These are phyloP conservation scores for Colletotrichum sp. DNA, from an alignment of 2,329 filamentous ascomycete species.

Conservation along the genomic window DNA sequence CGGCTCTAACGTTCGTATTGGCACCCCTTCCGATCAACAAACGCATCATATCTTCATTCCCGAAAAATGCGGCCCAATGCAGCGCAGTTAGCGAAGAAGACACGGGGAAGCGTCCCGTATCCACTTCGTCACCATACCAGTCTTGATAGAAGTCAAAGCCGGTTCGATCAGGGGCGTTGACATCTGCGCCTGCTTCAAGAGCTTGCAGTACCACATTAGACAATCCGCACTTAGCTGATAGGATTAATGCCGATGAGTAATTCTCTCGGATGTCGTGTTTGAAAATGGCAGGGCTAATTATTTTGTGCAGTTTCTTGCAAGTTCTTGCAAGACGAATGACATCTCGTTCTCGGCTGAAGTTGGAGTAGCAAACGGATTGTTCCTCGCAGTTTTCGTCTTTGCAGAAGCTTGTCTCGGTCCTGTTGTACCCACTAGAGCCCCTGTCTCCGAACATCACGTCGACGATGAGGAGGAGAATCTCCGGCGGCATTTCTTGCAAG, in stretches of 20 bases:
- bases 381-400: accelerated
- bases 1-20: not conserved
- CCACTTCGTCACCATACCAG: no score
- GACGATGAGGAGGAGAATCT: not conserved
- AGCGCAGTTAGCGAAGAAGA: not conserved
- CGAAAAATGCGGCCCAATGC: not conserved
- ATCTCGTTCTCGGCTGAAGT: not conserved
- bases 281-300: not conserved
- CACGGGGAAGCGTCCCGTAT: not conserved
- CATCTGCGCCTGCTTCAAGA: not conserved
- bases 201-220: not conserved
- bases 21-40: not conserved
- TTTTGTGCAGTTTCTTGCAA: not conserved
- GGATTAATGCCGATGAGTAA: not conserved
- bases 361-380: not conserved
- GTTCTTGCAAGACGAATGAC: not conserved
- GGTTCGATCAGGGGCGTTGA: not conserved
- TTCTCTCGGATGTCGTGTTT: not conserved
- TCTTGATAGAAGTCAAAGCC: not conserved
- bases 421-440: not conserved
- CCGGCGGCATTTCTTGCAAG: not conserved
- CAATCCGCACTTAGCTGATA: not conserved
- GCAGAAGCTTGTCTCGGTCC: not conserved
- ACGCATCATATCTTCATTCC: not conserved
- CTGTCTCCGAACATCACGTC: not conserved